phyloP scores from a whole-genome alignment of 306 rosid species.

The Casuarina glauca region DNA sequence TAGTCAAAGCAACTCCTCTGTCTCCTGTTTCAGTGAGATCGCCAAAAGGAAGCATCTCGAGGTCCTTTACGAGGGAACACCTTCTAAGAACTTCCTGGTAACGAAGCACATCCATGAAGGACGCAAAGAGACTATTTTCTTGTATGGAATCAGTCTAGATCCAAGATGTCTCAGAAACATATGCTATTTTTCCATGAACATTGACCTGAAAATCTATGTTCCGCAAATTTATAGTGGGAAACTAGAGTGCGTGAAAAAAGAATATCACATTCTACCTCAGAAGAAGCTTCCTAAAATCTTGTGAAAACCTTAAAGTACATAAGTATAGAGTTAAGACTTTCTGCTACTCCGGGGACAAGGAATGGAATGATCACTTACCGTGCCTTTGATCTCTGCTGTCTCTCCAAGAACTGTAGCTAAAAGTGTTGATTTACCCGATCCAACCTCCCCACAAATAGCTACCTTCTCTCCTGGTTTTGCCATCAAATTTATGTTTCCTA shows the following conservation, averaged over 20 bases:
- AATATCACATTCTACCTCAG: background rate
- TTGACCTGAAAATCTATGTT: constrained; percentile 34
- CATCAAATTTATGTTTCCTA: constrained; percentile 24
- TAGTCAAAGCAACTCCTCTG: constrained; percentile 59
- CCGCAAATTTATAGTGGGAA: background rate
- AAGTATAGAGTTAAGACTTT: too few species aligned
- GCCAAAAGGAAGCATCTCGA: constrained; percentile 55
- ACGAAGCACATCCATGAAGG: constrained; percentile 39
- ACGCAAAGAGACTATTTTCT: constrained; percentile 54
- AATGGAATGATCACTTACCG: constrained; percentile 24
- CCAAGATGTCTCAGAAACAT: constrained; percentile 69
- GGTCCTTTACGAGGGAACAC: constrained; percentile 53
- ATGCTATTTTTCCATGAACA: constrained; percentile 50
- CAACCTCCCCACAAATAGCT: constrained; percentile 44
- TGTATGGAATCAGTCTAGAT: constrained; percentile 55
- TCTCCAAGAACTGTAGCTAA: constrained; percentile 37
- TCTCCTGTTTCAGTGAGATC: constrained; percentile 60
- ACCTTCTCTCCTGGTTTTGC: constrained; percentile 27
- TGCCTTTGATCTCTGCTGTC: constrained; percentile 26
- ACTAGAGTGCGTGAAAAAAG: too few species aligned
- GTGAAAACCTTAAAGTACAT: too few species aligned
- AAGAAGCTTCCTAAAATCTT: too few species aligned
- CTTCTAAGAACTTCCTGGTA: constrained; percentile 48
- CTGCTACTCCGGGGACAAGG: background rate
- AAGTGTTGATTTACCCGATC: constrained; percentile 36